A percentile compares a stretch with the other conserved stretches of the same genome.
phyloP scores from a whole-genome alignment of 768 basidiomycete species.

The Phylloporus sp. region DNA sequence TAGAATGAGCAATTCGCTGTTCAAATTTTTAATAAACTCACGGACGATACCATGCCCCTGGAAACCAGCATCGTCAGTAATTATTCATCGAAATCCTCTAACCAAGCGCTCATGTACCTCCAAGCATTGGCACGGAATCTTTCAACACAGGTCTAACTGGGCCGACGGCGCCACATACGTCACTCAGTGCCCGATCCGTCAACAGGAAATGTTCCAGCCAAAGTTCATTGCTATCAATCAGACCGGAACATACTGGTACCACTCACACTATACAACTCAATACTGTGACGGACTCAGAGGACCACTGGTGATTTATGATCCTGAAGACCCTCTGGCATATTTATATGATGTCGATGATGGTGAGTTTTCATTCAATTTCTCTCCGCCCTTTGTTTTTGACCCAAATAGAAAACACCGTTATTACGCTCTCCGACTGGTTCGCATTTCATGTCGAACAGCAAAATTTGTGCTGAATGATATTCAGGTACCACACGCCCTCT shows the following conservation, averaged over 20 bases:
- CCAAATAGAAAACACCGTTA: slow-evolving; percentile 34
- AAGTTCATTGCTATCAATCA: slow-evolving; percentile 24
- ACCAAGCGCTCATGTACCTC: slow-evolving; percentile 2
- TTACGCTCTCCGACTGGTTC: slow-evolving; percentile 4
- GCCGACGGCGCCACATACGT: slow-evolving; percentile 1
- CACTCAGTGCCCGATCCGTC: slow-evolving; percentile 6
- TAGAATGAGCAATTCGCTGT: background rate
- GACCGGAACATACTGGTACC: slow-evolving; percentile 42
- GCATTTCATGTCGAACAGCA: background rate
- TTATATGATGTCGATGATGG: slow-evolving; percentile 44
- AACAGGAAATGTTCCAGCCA: slow-evolving; percentile 30
- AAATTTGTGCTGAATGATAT: background rate
- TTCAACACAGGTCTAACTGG: slow-evolving; percentile 5
- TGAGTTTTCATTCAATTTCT: background rate
- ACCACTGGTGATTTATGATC: slow-evolving; percentile 15
- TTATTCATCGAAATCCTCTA: slow-evolving; percentile 6
- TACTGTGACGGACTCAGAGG: slow-evolving; percentile 23
- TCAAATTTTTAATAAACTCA: slow-evolving; percentile 8
- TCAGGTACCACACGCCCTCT: slow-evolving; percentile 7
- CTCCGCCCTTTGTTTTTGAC: background rate
- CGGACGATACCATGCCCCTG: slow-evolving; percentile 42
- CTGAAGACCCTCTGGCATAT: slow-evolving; percentile 1
- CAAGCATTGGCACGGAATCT: slow-evolving; percentile 7
- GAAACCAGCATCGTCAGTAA: slow-evolving; percentile 36
- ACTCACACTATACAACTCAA: slow-evolving; percentile 13